Percentiles rank a stretch among this genome's conserved stretches.
Evolutionary conservation across 164 flowering plant genomes (phyloP).

Genomic region (Protea cynaroides): DNA sequence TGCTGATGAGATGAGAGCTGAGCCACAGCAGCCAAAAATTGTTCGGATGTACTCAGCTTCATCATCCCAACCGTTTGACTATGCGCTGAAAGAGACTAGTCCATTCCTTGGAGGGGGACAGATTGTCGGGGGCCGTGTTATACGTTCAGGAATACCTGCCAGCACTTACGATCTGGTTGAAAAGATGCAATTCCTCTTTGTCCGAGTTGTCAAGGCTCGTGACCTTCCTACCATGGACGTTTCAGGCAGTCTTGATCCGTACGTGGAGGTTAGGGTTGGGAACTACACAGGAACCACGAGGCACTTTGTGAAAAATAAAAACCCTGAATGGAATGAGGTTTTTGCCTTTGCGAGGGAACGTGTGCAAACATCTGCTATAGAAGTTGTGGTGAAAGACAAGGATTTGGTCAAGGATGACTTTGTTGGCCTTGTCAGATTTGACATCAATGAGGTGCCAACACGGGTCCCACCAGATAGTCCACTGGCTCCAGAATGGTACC

Average conservation of each 20-base stretch:
- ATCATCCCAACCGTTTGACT: slow-evolving; percentile 71
- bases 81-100: slow-evolving; percentile 89
- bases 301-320: slow-evolving; percentile 69
- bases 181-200: slow-evolving; percentile 83
- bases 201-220: slow-evolving; percentile 86
- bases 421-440: slow-evolving; percentile 76
- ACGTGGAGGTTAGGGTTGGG: slow-evolving; percentile 81
- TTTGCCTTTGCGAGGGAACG: slow-evolving; percentile 82
- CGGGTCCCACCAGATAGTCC: slow-evolving; percentile 97
- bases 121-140: slow-evolving; percentile 83
- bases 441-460: slow-evolving; percentile 75
- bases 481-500: slow-evolving; percentile 87
- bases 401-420: slow-evolving; percentile 81
- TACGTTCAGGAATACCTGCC: slow-evolving; percentile 56
- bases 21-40: slow-evolving; percentile 52
- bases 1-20: slow-evolving; percentile 51
- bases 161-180: slow-evolving; percentile 94
- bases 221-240: slow-evolving; percentile 83
- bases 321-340: slow-evolving; percentile 87
- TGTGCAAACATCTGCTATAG: slow-evolving; percentile 73
- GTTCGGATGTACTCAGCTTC: slow-evolving; percentile 59
- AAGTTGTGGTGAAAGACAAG: slow-evolving; percentile 82
- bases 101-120: slow-evolving; percentile 90
- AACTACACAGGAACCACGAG: slow-evolving; percentile 80
- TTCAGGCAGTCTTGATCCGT: slow-evolving; percentile 89